Base-by-base conservation (phyloP, 2,329 filamentous ascomycete genomes). In the Pyrenophora graminea region DNA sequence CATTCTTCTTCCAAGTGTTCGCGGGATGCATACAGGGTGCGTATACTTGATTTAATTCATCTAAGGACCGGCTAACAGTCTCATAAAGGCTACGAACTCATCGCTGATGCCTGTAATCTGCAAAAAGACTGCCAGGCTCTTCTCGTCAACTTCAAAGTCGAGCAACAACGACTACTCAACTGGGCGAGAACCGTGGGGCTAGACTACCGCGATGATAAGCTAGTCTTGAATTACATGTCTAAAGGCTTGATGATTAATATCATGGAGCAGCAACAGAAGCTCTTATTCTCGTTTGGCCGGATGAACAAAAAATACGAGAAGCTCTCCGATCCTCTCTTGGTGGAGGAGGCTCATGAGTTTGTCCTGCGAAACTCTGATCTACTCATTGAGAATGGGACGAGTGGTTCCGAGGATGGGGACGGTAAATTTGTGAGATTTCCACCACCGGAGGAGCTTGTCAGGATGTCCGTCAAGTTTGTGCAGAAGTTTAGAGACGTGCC, bases 131-230 rank as follows among this genome's bases (percentile, higher is more conserved):
- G 58, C 42, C 63, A 74, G 39, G 63, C 68, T 41, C 58, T 74
- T 10, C 61, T 70, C 1, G 62, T 74, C n/a, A 69, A 70, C 17
- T 53, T 75, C 21, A 72, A 70, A 43, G 65, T 70, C 5, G 72
- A 75, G 45, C 66, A 75, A 47, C 62, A 69, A n/a, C 66, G 72
- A 18, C 60, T 75, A 7, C 48, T 75, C 9, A 63, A 75, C 23
- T 75, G 73, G 73, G 72, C 66, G 7, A 61, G 69, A 31, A 58
- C 69, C 6, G 66, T 72, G 2, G 52, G 61, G 4, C 56, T 75
- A 3, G 65, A 68, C 37, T 70, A 71, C 46, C 61, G 60, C 19
- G 68, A 72, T 37, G 67, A 74, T 4, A 54, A 59, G 1, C 54
- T 72, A 2, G 52, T 68, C 5, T 64, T 74, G 30, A 69, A 67